Evolutionary conservation across 352 stramenopile genomes (phyloP).

Genomic region (Peronosclerospora sorghi): DNA sequence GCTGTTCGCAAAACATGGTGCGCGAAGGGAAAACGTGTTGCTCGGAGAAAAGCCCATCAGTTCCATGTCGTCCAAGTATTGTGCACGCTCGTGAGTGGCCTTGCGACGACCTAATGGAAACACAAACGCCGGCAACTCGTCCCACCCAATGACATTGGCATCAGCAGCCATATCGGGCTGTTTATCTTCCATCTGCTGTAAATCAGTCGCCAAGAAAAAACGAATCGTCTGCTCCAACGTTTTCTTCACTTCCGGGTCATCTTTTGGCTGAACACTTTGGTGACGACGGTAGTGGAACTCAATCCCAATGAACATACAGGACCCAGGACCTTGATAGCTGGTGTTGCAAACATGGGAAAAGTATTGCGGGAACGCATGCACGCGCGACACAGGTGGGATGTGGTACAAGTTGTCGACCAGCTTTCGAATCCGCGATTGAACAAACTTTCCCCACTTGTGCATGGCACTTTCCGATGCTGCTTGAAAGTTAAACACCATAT

Average conservation of each 20-base stretch:
- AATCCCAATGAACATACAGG: constrained; percentile 76
- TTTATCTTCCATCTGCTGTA: constrained; percentile 73
- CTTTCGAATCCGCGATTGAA: constrained; percentile 70
- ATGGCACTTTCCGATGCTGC: constrained; percentile 48
- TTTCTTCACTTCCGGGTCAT: constrained; percentile 60
- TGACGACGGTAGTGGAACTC: constrained; percentile 51
- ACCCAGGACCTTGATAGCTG: constrained; percentile 28
- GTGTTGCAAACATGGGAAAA: constrained; percentile 42
- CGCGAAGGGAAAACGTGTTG: constrained; percentile 34
- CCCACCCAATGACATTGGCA: constrained; percentile 43
- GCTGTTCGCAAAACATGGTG: constrained; percentile 32
- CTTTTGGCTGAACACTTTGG: constrained; percentile 25
- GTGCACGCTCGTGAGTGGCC: constrained; percentile 37
- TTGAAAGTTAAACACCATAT: constrained; percentile 62
- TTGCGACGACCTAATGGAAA: constrained; percentile 38
- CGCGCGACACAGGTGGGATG: constrained; percentile 38
- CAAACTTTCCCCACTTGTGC: constrained; percentile 76
- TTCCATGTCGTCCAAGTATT: constrained; percentile 58
- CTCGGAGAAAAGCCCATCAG: constrained; percentile 39
- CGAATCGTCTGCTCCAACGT: constrained; percentile 70
- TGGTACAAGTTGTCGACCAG: constrained; percentile 67
- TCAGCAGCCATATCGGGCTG: constrained; percentile 55
- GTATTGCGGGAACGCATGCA: constrained; percentile 61
- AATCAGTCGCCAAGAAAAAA: constrained; percentile 75
- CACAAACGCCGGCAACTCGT: constrained; percentile 59